phyloP scores from a whole-genome alignment of 208 protist species.

The Leptomonas seymouri region DNA sequence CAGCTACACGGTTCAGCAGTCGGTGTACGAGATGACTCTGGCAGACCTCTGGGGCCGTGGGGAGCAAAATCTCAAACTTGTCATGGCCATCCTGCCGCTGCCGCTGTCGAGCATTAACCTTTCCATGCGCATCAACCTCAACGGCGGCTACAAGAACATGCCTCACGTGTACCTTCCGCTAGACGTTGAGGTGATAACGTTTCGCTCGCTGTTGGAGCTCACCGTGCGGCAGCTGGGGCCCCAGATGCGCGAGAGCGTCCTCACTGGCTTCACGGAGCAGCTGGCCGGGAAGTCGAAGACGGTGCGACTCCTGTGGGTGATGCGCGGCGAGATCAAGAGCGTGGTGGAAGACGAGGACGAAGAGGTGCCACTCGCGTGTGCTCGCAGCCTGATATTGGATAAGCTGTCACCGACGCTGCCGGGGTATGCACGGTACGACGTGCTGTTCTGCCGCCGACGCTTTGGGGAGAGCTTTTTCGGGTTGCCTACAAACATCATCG shows the following conservation, averaged over 20 bases:
- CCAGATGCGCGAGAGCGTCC: conserved; percentile 10
- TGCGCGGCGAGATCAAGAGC: conserved; percentile 19
- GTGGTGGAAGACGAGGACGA: conserved; percentile 19
- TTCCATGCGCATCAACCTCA: conserved; percentile 31
- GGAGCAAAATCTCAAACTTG: conserved; percentile 31
- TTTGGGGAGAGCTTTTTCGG: conserved; percentile 69
- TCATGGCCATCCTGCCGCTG: conserved; percentile 49
- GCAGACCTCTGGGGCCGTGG: conserved; percentile 25
- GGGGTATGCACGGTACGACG: conserved; percentile 45
- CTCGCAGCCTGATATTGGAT: conserved; percentile 33
- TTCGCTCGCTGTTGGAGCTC: conserved; percentile 33
- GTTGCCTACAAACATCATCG: conserved; percentile 61
- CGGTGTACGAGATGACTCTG: conserved; percentile 17
- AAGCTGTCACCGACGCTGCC: conserved; percentile 18
- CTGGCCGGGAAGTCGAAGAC: conserved; percentile 1
- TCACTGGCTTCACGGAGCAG: conserved; percentile 23
- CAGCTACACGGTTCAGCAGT: conserved; percentile 3
- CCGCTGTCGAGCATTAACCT: conserved; percentile 32
- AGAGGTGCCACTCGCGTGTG: conserved; percentile 4
- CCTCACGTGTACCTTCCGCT: conserved; percentile 46
- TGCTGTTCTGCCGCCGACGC: conserved; percentile 69
- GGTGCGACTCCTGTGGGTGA: conserved; percentile 38
- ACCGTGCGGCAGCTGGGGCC: conserved; percentile 38
- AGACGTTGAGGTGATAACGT: conserved; percentile 15
- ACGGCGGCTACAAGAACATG: conserved; percentile 46